Conservation (phyloP, 1,139 yeast species). For the Sugiyamaella novakii region DNA sequence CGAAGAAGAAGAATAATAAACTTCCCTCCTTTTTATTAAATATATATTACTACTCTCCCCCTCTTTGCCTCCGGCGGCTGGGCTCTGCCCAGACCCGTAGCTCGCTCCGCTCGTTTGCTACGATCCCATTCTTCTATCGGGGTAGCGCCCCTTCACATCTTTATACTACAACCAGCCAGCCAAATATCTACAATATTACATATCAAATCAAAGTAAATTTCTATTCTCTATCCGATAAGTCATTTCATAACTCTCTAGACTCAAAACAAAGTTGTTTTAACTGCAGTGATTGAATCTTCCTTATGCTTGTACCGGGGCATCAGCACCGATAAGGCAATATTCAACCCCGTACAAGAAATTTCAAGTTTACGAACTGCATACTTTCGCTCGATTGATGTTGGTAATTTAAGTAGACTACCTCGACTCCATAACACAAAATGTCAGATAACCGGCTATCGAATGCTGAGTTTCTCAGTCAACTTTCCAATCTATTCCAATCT, state of each 20-base stretch:
- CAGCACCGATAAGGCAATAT: slow-evolving; percentile 9
- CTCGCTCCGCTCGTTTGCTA: not conserved
- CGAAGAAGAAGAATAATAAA: slow-evolving; percentile 37
- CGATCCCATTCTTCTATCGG: too few species aligned
- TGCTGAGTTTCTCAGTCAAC: slow-evolving; percentile 36
- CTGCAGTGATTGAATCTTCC: too few species aligned
- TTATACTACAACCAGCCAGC: too few species aligned
- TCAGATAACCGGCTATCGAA: slow-evolving; percentile 11
- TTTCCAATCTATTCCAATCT: slow-evolving; percentile 35
- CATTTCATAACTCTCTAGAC: too few species aligned
- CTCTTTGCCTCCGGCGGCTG: slow-evolving; percentile 12
- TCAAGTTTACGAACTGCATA: not conserved
- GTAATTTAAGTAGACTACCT: too few species aligned
- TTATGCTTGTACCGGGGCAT: too few species aligned
- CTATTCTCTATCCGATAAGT: too few species aligned
- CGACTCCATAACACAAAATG: too few species aligned
- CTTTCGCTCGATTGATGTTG: slow-evolving; percentile 1
- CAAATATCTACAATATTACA: too few species aligned
- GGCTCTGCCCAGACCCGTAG: slow-evolving; percentile 12
- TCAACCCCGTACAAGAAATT: not conserved
- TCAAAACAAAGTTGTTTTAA: too few species aligned
- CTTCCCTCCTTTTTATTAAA: not conserved
- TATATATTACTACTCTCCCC: not conserved
- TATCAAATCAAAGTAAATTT: too few species aligned
- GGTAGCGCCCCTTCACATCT: slow-evolving; percentile 3